Evolutionary conservation across 2,329 filamentous ascomycete species (phyloP), one percentile per base, ranked within the genome.

Genomic region (Daldinia sp.): DNA sequence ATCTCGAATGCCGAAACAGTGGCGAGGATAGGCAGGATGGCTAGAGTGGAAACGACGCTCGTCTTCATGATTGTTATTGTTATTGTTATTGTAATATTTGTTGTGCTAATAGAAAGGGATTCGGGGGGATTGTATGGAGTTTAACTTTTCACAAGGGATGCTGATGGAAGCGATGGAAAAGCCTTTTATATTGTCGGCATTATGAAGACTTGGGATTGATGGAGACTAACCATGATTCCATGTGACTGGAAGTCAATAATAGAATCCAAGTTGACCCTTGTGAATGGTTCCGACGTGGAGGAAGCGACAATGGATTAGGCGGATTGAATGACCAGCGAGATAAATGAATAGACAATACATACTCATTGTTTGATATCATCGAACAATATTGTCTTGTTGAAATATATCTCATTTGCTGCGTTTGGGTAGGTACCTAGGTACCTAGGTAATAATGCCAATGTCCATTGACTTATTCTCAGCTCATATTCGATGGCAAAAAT

Each of bases 31-130:
- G 59, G 64, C 61, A 68, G 12, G 13, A 66, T 65, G 58, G 62
- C 68, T 39, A 70, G 41, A 30, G 59, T 33, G 26, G 68, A 63
- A 48, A 42, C 55, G 41, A 70, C 58, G 12, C 15, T 60, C 23
- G 58, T 35, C 60, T 68, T 70, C 68, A 70, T 70, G 42, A 18
- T 66, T 63, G 39, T 35, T 54, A 28, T 37, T 30, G 28, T 70
- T 37, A 18, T 66, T 63, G 39, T 35, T 54, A 28, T 37, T 30
- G 28, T 65, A 18, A 37, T 62, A 7, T 18, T 57, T 33, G 41
- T 42, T 55, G 44, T 37, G 41, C 6, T 42, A 7, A 42, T 42
- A 3, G 39, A 18, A 42, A 18, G 23, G 6, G 15, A 4, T 48
- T 48, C 20, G 20, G 20, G 23, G 12, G 18, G 12, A 12, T 50